Base-by-base conservation (phyloP, 2,329 filamentous ascomycete genomes). In the Zymoseptoria brevis region DNA sequence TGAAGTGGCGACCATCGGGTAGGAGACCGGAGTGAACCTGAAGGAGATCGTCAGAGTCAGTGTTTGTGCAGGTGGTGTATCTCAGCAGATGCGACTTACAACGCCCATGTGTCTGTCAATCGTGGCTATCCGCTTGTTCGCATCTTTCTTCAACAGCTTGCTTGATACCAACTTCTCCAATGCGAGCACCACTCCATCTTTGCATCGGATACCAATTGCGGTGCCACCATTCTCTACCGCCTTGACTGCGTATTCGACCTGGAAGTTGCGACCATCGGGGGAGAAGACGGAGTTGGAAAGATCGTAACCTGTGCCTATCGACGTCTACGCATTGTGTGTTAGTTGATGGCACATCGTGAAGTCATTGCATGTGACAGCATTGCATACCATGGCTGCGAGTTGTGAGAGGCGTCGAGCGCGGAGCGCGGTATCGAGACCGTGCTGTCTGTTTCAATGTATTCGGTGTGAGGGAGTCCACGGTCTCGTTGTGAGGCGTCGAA, bases 221-320 rank as follows among this genome's bases (percentile, higher is more conserved):
- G 94, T 99, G 72, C 94, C 93, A 67, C 93, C 94, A 72, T 95
- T 97, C 80, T 99, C 94, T 64, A 99, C 94, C 58, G 94, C 94
- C 82, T 99, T 99, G 69, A 95, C 88, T 68, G 94, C 94, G 76
- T 99, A 99, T 83, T 99, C 94, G 76, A 87, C 85, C 79, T 99
- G 94, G 78, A 99, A 99, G 78, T 99, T 99, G 70, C 94, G 89
- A 74, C 94, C 94, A 80, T 99, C 94, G 67, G 94, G 94, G 54
- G 94, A 97, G 83, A 97, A 99, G 81, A 97, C 95, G 73, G 94
- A 97, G 84, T 99, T 99, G 75, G 90, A 90, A 72, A 99, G 88
- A 85, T 99, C 94, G 81, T 99, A 99, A 74, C 94, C 94, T 72
- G 94, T 99, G 75, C 94, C 94, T 88, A 99, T 99, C 74, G 94